Evolutionary conservation across 1,284 basidiomycete species (phyloP), one percentile per base, ranked within the genome.

Genomic region (Melanopsichium pennsylvanicum): DNA sequence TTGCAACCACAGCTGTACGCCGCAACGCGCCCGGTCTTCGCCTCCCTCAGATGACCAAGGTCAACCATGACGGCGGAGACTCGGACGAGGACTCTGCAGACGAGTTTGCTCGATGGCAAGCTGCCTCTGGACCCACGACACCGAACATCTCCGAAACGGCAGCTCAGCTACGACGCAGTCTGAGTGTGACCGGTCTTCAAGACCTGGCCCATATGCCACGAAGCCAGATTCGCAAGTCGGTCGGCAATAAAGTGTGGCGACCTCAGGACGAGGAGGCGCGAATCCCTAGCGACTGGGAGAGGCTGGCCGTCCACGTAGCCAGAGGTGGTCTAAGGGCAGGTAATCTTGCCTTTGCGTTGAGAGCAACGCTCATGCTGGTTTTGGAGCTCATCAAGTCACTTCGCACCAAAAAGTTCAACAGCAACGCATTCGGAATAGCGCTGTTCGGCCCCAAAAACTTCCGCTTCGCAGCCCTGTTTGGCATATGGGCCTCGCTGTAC

Each of bases 261-360:
- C 75, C 78, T 2, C 68, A 76, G n/a, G 73, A 81, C 33, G 79
- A 81, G 34, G 69, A 58, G 31, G 69, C 70, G 4, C 59, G 66
- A 12, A 48, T 79, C 8, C 79, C 79, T 0, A 58, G 46, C 26
- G 79, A 81, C 40, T 80, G 76, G 78, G 79, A 81, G 57, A 55
- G 79, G 10, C 56, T 80, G 10, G 66, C 59, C 2, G 75, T 81
- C 0, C 75, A 81, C 43, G 75, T 78, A 26, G 48, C 64, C 2
- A 57, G 79, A 11, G 79, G 74, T 10, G 79, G 73, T 34, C 43
- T 73, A 10, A 62, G 76, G 16, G 76, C 75, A 4, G 76, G 72
- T 11, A 71, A 70, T 33, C 39, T 81, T 4, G 68, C 78, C 10
- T 81, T 75, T 47, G 74, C 76, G 9, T 39, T 79, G 18, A 59